These are phyloP conservation scores for Pistacia integerrima DNA, from an alignment of 345 rosid genomes.

Conservation along the genomic window DNA sequence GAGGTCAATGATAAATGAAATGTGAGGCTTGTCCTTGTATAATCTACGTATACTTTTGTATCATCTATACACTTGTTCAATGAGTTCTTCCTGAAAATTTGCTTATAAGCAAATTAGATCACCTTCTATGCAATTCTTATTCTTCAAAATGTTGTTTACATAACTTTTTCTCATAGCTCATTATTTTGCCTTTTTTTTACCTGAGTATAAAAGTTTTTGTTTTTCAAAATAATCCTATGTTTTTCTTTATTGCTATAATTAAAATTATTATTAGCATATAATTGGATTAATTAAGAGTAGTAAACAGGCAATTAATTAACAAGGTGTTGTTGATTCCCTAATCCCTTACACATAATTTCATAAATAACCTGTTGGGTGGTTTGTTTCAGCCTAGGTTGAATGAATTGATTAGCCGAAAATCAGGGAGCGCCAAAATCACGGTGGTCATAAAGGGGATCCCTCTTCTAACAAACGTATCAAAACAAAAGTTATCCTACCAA, in stretches of 20 bases:
- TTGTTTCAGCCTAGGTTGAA: no score
- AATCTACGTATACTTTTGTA: constrained; percentile 25
- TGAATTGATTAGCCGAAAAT: constrained; percentile 12
- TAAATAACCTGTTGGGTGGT: no score
- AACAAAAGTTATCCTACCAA: constrained; percentile 29
- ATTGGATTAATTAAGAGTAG: not conserved
- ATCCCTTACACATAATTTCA: no score
- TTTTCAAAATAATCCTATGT: not conserved
- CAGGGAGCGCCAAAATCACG: constrained; percentile 29
- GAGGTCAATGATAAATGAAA: constrained; percentile 1
- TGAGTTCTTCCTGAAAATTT: constrained; percentile 11
- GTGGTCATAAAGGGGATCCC: constrained; percentile 16
- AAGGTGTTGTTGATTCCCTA: no score
- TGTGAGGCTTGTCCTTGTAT: constrained; percentile 27
- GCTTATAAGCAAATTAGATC: not conserved
- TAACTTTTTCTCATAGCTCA: not conserved
- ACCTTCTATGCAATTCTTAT: not conserved
- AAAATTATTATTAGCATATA: not conserved
- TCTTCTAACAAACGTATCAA: constrained; percentile 26
- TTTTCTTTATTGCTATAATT: no score
- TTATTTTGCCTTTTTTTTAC: not conserved
- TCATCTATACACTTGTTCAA: constrained; percentile 14
- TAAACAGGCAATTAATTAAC: no score
- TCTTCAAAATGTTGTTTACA: not conserved
- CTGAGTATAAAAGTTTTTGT: not conserved